These are phyloP conservation scores for Fremontodendron californicum DNA, from an alignment of 345 rosid species.

Conservation along the genomic window DNA sequence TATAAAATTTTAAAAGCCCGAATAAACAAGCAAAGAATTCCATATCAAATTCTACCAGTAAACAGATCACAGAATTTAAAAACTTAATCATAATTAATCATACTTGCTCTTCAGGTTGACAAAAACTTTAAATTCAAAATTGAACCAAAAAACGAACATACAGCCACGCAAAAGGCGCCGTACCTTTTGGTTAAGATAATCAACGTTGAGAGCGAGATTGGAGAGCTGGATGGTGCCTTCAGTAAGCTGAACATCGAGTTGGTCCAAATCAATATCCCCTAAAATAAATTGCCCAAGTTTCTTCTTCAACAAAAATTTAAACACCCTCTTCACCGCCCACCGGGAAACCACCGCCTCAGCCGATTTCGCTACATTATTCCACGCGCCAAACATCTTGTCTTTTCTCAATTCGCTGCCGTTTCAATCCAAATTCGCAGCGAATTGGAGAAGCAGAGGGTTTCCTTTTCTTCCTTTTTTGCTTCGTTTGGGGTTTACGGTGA, in stretches of 20 bases:
- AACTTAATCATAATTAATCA: neutral
- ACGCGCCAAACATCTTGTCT: conserved; percentile 40
- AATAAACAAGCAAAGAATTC: neutral
- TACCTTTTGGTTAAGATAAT: conserved; percentile 74
- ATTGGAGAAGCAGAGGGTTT: neutral
- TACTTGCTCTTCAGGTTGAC: neutral
- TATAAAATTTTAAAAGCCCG: neutral
- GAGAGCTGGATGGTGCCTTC: conserved; percentile 72
- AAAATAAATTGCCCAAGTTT: conserved; percentile 73
- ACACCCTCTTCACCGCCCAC: conserved; percentile 88
- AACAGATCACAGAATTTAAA: neutral
- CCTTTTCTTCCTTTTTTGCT: neutral
- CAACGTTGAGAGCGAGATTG: conserved; percentile 86
- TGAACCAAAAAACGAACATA: neutral
- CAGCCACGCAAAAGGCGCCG: too few species aligned
- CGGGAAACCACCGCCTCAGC: conserved; percentile 73
- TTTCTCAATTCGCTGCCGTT: neutral
- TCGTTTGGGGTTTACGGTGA: neutral
- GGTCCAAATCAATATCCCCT: conserved; percentile 89
- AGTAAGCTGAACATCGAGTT: conserved; percentile 87
- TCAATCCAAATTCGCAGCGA: neutral
- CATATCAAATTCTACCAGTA: neutral
- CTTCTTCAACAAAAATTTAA: conserved; percentile 84
- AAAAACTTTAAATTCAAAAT: neutral
- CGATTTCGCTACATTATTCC: conserved; percentile 62